Evolutionary conservation across 768 basidiomycete genomes (phyloP), one percentile per base, ranked within the genome.

Genomic region (Russula lepida): DNA sequence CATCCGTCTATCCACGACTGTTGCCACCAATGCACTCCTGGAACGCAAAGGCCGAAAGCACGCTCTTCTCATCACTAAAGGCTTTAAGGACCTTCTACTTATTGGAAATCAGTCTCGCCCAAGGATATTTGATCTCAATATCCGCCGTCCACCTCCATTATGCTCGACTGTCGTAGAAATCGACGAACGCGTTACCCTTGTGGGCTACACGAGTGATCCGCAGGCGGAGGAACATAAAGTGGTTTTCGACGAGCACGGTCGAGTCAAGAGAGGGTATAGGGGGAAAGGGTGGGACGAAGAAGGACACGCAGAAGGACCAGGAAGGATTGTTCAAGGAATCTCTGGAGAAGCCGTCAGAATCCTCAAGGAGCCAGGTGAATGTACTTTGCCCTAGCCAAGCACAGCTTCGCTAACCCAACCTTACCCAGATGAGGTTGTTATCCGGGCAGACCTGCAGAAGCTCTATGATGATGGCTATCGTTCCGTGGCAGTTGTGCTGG

Each of bases 91-190:
- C 72, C 84, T 98, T 11, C 80, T 98, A 6, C 79, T 89, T 33
- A 98, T 98, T 60, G 92, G 93, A 9, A 97, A 97, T 71, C 95
- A 98, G 71, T 88, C 92, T 19, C 87, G 95, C 23, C 95, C 95
- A 1, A 84, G 83, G 68, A 97, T 98, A 67, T 98, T 98, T 68
- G 95, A 97, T 72, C 79, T 98, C 27, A 89, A 95, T 68, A 95
- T 98, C 70, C 82, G 85, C 27, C 83, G 91, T 11, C 79, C 87
- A 0, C 67, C 79, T 0, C 87, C 90, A 3, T 76, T 98, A 6
- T 98, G 95, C 71, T 82, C 84, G 0, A 75, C 77, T 3, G 89
- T 92, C 4, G 68, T 92, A 11, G 89, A 84, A 66, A 79, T 86
- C 0, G 92, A 95, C 66, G 95, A 98, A 74, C 86, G 95, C 11